Conservation (phyloP, 2,329 filamentous ascomycete species). For the Elsinoe necatrix region DNA sequence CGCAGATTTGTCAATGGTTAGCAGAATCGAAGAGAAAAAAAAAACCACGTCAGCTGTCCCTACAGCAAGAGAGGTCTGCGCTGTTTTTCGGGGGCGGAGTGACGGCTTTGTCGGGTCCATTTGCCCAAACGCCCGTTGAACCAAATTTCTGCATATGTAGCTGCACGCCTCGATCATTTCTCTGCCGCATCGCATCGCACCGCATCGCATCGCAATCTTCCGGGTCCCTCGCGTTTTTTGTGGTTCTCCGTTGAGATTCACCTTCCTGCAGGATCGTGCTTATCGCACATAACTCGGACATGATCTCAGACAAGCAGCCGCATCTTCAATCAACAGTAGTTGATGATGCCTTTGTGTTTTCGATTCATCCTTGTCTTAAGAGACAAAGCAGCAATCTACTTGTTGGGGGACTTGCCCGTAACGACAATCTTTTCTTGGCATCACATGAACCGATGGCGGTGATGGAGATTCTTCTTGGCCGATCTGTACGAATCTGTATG, state of each 20-base stretch:
- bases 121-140: constrained; percentile 7
- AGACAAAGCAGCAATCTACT: not conserved
- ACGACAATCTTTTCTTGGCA: constrained; percentile 7
- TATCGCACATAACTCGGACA: not conserved
- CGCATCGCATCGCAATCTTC: too few species aligned
- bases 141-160: not conserved
- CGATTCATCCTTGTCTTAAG: not conserved
- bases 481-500: not conserved
- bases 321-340: not conserved
- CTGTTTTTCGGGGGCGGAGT: not conserved
- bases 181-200: not conserved
- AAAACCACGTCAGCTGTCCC: not conserved
- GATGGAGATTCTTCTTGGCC: not conserved
- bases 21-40: not conserved
- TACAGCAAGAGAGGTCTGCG: not conserved
- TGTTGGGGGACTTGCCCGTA: not conserved
- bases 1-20: not conserved
- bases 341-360: not conserved
- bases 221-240: too few species aligned
- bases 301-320: not conserved
- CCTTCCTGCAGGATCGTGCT: not conserved
- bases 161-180: not conserved
- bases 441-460: not conserved
- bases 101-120: constrained; percentile 2
- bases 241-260: not conserved